Conservation (phyloP, 768 basidiomycete genomes). For the Cyclocybe aegerita region DNA sequence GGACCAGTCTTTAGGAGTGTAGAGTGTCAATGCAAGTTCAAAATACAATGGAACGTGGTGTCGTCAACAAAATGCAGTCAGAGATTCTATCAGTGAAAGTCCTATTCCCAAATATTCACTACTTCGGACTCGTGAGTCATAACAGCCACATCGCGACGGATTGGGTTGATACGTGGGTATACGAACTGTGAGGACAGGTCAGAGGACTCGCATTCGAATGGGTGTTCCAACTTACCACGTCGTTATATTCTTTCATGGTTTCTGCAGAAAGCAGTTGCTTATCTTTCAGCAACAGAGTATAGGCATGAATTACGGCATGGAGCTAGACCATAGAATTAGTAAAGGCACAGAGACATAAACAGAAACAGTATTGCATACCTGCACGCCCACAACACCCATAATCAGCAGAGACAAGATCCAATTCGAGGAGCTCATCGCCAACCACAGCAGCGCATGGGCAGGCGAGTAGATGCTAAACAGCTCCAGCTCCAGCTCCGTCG, state of each 20-base stretch:
- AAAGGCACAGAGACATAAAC: neutral
- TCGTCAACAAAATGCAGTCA: neutral
- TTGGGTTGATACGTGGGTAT: slow-evolving; percentile 74
- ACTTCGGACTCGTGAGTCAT: slow-evolving; percentile 88
- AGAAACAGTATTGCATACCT: slow-evolving; percentile 39
- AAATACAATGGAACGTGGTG: neutral
- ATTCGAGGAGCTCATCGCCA: slow-evolving; percentile 65
- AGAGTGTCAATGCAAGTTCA: too few species aligned
- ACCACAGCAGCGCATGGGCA: slow-evolving; percentile 72
- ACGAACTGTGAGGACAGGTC: slow-evolving; percentile 58
- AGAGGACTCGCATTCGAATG: neutral
- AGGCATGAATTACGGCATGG: slow-evolving; percentile 50
- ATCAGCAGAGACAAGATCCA: slow-evolving; percentile 73
- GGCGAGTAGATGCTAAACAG: slow-evolving; percentile 81
- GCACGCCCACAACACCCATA: slow-evolving; percentile 65
- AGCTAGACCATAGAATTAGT: slow-evolving; percentile 33
- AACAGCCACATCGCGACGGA: slow-evolving; percentile 75
- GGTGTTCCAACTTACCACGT: slow-evolving; percentile 50
- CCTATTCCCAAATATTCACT: slow-evolving; percentile 56
- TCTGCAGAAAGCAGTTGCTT: slow-evolving; percentile 73
- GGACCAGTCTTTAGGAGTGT: too few species aligned
- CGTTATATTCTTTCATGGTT: slow-evolving; percentile 83
- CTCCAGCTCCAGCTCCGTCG: slow-evolving; percentile 66
- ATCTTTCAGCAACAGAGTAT: slow-evolving; percentile 70
- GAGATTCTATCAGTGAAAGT: neutral